Percentiles rank a stretch among this genome's conserved stretches.
phyloP scores from a whole-genome alignment of 2,329 filamentous ascomycete genomes.

The Fusarium sp. region DNA sequence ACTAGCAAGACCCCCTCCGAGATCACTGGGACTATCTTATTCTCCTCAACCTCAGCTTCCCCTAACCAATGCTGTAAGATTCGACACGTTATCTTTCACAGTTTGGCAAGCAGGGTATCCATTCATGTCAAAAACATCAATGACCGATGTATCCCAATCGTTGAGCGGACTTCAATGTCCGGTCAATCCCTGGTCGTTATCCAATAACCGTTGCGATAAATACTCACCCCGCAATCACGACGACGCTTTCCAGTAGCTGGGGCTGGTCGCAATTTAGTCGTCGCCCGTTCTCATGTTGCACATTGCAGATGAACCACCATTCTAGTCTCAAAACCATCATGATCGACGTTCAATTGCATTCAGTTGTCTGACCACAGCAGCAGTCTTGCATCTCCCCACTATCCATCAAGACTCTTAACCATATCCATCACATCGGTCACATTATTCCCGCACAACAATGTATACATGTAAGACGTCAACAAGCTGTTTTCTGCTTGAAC shows the following conservation, averaged over 20 bases:
- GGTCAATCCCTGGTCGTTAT: slow-evolving; percentile 12
- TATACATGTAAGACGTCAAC: slow-evolving; percentile 17
- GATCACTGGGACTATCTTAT: no score
- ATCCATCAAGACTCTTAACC: slow-evolving; percentile 15
- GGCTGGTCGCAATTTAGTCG: slow-evolving; percentile 34
- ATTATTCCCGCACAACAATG: slow-evolving; percentile 5
- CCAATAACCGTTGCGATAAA: slow-evolving; percentile 35
- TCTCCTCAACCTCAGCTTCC: no score
- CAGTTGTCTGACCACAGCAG: slow-evolving; percentile 14
- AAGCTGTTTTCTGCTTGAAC: slow-evolving; percentile 12
- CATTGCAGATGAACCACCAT: slow-evolving; percentile 20
- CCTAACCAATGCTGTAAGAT: no score
- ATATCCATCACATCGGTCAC: slow-evolving; percentile 18
- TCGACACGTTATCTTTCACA: no score
- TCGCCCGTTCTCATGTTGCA: slow-evolving; percentile 17
- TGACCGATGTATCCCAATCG: slow-evolving; percentile 19
- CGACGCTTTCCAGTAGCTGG: slow-evolving; percentile 15
- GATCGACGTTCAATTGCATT: slow-evolving; percentile 34
- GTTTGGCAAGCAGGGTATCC: no score
- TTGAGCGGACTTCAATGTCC: slow-evolving; percentile 44
- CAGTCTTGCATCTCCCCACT: slow-evolving; percentile 29
- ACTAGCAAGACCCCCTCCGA: no score
- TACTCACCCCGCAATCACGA: slow-evolving; percentile 34
- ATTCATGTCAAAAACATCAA: slow-evolving; percentile 1
- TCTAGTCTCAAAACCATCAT: slow-evolving; percentile 18